Evolutionary conservation across 768 basidiomycete genomes (phyloP), one percentile per base, ranked within the genome.

Genomic region (Tephrocybe sp.): DNA sequence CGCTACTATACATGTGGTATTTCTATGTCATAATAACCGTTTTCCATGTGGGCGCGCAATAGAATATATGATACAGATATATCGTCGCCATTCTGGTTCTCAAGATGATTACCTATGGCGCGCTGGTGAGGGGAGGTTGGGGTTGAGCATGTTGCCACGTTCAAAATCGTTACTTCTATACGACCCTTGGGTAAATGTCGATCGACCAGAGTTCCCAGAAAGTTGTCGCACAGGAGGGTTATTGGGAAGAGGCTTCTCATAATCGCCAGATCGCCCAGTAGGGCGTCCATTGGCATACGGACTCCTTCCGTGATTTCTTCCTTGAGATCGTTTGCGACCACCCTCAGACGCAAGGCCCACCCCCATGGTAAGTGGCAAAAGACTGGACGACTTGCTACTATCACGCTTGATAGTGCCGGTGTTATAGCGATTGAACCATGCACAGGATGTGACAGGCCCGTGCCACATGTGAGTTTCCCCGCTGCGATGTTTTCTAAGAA

Each of bases 351-450:
- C 32, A 5, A 23, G 35, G 9, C 8, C 54, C 30, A 45, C 19
- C 17, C 32, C 46, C 3, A 39, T 50, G 10, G 65, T 62, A n/a
- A 69, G 62, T n/a, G 71, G 74, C 31, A 75, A 63, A 26, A 75
- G 63, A 51, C 69, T 71, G 10, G 70, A 70, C 32, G 61, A 60
- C 35, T 65, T 69, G 36, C 68, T 70, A 54, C 71, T 72, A n/a
- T 62, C 64, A 17, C 65, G 59, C 22, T 67, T 65, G 39, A 62
- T 60, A 38, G 58, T 69, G 51, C 76, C 70, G n/a, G 39, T n/a
- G 34, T 77, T 75, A 51, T 79, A 79, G 38, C 65, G 65, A 52
- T 77, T 75, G 67, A 89, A 87, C 87, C 87, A 89, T 46, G 85
- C 80, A 64, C 81, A 86, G 12, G 76, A 75, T 1, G 88, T 85